Evolutionary conservation across 1,139 yeast species (phyloP).

Genomic region (Yarrowia galli): DNA sequence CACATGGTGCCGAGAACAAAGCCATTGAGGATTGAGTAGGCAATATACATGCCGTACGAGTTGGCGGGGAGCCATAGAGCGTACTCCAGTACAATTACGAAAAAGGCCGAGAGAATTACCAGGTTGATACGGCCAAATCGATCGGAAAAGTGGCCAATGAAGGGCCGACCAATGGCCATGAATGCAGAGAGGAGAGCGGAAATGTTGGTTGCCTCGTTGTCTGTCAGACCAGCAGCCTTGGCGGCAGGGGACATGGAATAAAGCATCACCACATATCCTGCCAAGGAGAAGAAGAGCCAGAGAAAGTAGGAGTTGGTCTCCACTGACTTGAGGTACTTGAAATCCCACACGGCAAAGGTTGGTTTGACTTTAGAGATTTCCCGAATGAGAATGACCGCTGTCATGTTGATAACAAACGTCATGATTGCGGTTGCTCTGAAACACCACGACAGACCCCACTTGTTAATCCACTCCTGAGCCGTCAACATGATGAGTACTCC

Average conservation of each 20-base stretch:
- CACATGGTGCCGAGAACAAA: slow-evolving; percentile 33
- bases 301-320: slow-evolving; percentile 48
- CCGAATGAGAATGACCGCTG: slow-evolving; percentile 56
- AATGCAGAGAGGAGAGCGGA: slow-evolving; percentile 61
- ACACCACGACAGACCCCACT: slow-evolving; percentile 71
- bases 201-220: slow-evolving; percentile 43
- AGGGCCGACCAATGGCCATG: slow-evolving; percentile 72
- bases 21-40: slow-evolving; percentile 29
- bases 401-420: slow-evolving; percentile 51
- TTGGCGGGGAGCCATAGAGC: slow-evolving; percentile 41
- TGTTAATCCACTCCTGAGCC: slow-evolving; percentile 54
- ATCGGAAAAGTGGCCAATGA: slow-evolving; percentile 66
- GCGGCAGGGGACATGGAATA: slow-evolving; percentile 71
- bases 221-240: slow-evolving; percentile 60
- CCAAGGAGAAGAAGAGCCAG: slow-evolving; percentile 64
- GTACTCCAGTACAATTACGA: slow-evolving; percentile 46
- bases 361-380: slow-evolving; percentile 55
- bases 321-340: slow-evolving; percentile 47
- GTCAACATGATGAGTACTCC: slow-evolving; percentile 52
- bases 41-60: slow-evolving; percentile 18
- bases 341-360: slow-evolving; percentile 50
- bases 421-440: slow-evolving; percentile 63
- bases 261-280: slow-evolving; percentile 66
- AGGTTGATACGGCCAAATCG: slow-evolving; percentile 61
- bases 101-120: slow-evolving; percentile 49